Evolutionary conservation across 352 stramenopile species (phyloP).

Genomic region (Pythium coloratum): DNA sequence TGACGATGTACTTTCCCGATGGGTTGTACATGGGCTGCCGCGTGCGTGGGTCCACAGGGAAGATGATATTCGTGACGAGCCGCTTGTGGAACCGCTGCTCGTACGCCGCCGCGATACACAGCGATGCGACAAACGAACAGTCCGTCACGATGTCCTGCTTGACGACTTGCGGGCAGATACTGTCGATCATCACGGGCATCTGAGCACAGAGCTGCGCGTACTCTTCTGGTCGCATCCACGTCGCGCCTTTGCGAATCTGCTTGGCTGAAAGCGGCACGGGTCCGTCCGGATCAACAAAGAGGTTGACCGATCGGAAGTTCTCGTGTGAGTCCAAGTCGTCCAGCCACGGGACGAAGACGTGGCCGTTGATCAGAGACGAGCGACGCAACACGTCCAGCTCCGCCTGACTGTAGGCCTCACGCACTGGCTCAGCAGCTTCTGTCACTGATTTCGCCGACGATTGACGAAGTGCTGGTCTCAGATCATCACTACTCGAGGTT

Average conservation of each 20-base stretch:
- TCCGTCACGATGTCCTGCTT: constrained; percentile 92
- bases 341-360: constrained; percentile 83
- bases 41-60: constrained; percentile 83
- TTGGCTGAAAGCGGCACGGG: constrained; percentile 65
- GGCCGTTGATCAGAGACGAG: constrained; percentile 82
- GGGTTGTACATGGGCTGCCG: constrained; percentile 86
- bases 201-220: constrained; percentile 49
- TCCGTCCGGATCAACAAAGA: constrained; percentile 76
- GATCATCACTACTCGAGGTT: constrained; percentile 21
- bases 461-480: constrained; percentile 5
- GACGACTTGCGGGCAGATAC: constrained; percentile 70
- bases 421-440: background rate
- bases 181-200: constrained; percentile 68
- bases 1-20: constrained; percentile 96
- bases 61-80: constrained; percentile 95
- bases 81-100: constrained; percentile 90
- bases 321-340: constrained; percentile 64
- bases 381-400: constrained; percentile 79
- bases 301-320: constrained; percentile 44
- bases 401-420: constrained; percentile 43
- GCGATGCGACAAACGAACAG: constrained; percentile 92
- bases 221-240: constrained; percentile 70
- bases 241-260: constrained; percentile 56
- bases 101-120: constrained; percentile 91
- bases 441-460: constrained; percentile 1